These are phyloP conservation scores for Penstemon eatonii DNA, from an alignment of 257 asterid genomes.

Conservation along the genomic window DNA sequence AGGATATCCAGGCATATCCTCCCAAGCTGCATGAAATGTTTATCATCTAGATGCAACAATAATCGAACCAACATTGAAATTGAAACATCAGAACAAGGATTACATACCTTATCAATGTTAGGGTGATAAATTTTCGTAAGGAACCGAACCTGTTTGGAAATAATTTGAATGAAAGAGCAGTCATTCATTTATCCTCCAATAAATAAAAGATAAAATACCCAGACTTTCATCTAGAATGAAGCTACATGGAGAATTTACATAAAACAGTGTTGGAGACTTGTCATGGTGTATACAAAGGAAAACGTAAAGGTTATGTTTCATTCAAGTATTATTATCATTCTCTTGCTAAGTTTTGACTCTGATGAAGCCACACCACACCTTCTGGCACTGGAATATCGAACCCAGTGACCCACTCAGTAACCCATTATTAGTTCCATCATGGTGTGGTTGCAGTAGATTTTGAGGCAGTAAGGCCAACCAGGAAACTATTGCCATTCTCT, in stretches of 20 bases:
- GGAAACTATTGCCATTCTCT: neutral
- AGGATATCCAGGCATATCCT: constrained; percentile 98
- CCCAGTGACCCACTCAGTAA: neutral
- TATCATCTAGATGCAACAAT: constrained; percentile 16
- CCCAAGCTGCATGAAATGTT: constrained; percentile 72
- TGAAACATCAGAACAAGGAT: constrained; percentile 16
- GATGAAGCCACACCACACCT: neutral
- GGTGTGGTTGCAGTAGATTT: no score
- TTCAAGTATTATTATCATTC: no score
- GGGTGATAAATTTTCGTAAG: constrained; percentile 99
- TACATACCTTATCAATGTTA: constrained; percentile 93
- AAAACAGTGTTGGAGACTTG: no score
- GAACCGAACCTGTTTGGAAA: constrained; percentile 82
- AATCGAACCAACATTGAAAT: constrained; percentile 1
- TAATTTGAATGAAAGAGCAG: constrained; percentile 17
- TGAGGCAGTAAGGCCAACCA: no score
- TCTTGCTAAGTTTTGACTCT: neutral
- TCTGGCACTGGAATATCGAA: neutral
- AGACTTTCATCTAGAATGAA: constrained; percentile 1
- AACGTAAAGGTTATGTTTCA: no score
- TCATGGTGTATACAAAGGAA: no score
- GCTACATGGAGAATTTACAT: neutral
- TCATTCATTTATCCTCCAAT: constrained; percentile 28
- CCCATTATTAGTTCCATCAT: no score
- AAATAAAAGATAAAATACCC: constrained; percentile 25